Percentiles rank a stretch among this genome's conserved stretches.
These are phyloP conservation scores for Hypomontagnella monticulosa DNA, from an alignment of 495 filamentous ascomycete species.

Conservation along the genomic window DNA sequence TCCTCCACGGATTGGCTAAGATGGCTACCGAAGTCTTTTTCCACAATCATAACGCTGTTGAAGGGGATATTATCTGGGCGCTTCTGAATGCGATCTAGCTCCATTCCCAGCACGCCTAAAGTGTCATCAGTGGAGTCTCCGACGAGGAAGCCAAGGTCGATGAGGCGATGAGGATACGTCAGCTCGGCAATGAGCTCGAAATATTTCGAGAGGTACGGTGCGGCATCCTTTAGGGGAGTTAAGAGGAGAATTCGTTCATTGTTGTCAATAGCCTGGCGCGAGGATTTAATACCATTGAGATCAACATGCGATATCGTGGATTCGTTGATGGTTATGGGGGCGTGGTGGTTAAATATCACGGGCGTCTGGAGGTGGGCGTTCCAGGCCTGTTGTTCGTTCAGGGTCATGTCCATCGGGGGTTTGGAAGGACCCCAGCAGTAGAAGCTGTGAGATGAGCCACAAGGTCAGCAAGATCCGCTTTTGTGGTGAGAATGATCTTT, in stretches of 20 bases:
- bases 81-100: conserved; percentile 89
- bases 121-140: conserved; percentile 93
- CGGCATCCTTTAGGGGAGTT: conserved; percentile 92
- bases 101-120: conserved; percentile 76
- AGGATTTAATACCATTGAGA: conserved; percentile 87
- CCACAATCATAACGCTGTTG: conserved; percentile 80
- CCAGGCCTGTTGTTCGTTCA: conserved; percentile 91
- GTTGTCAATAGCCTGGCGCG: conserved; percentile 76
- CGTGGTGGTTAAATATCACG: conserved; percentile 94
- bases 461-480: conserved; percentile 35
- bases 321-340: conserved; percentile 83
- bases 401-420: conserved; percentile 90
- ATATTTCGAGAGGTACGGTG: conserved; percentile 81
- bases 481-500: conserved; percentile 18
- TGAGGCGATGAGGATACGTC: conserved; percentile 93
- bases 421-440: conserved; percentile 96
- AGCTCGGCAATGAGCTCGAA: conserved; percentile 92
- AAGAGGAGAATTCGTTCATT: conserved; percentile 93
- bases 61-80: conserved; percentile 81
- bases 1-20: conserved; percentile 79
- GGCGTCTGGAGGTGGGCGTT: conserved; percentile 87
- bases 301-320: conserved; percentile 80
- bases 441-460: conserved; percentile 67
- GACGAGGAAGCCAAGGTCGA: conserved; percentile 94
- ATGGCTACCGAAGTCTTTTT: conserved; percentile 85